Evolutionary conservation across 1,139 yeast genomes (phyloP).

Genomic region (Meyerozyma carpophila): DNA sequence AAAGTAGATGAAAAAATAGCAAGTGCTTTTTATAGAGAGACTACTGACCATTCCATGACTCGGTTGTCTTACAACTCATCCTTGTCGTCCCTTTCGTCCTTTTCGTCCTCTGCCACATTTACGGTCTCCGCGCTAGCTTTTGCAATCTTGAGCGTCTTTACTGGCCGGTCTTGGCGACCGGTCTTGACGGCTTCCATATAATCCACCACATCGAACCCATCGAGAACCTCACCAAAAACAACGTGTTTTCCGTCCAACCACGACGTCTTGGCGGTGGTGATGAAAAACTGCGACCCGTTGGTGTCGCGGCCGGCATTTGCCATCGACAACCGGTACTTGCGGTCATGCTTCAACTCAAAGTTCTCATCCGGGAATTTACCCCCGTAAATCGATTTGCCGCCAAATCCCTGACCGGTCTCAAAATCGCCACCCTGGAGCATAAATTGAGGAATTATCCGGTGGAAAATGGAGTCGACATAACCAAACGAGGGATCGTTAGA

Average conservation of each 20-base stretch:
- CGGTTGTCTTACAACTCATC: slow-evolving; percentile 25
- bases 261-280: slow-evolving; percentile 55
- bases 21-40: too few relatives aligned
- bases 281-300: slow-evolving; percentile 62
- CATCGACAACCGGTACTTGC: slow-evolving; percentile 57
- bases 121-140: slow-evolving; percentile 38
- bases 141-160: slow-evolving; percentile 43
- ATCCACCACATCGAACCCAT: slow-evolving; percentile 59
- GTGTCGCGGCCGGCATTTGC: slow-evolving; percentile 62
- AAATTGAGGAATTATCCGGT: slow-evolving; percentile 52
- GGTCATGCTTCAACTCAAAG: slow-evolving; percentile 51
- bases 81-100: slow-evolving; percentile 7
- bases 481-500: slow-evolving; percentile 54
- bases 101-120: not conserved
- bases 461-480: slow-evolving; percentile 40
- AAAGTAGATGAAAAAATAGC: not conserved
- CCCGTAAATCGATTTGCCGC: slow-evolving; percentile 58
- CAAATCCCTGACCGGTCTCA: slow-evolving; percentile 55
- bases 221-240: slow-evolving; percentile 75
- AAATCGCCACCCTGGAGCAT: slow-evolving; percentile 65
- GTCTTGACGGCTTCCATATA: slow-evolving; percentile 52
- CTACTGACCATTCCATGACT: too few relatives aligned
- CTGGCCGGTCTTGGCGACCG: slow-evolving; percentile 46
- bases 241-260: slow-evolving; percentile 72
- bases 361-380: slow-evolving; percentile 54